A percentile compares a stretch with the other conserved stretches of the same genome.
Evolutionary conservation across 2,329 filamentous ascomycete species (phyloP).

Genomic region (Coniochaeta prunicola): DNA sequence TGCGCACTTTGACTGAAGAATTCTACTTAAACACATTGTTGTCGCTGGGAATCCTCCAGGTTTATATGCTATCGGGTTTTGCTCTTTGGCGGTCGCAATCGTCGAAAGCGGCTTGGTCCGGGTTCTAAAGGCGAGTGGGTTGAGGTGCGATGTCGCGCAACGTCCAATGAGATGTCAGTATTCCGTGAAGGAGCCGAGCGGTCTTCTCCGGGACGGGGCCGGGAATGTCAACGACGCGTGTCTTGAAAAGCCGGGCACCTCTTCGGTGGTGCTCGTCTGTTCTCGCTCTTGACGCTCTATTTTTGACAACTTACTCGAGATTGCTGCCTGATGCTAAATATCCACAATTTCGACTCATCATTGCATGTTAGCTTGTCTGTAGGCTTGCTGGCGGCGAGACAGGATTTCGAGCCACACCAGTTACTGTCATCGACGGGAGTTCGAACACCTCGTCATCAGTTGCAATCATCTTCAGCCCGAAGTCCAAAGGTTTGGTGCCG

Average conservation of each 20-base stretch:
- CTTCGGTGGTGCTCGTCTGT: background rate
- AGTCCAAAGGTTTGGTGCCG: background rate
- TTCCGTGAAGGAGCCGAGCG: background rate
- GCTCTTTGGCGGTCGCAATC: background rate
- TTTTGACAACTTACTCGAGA: background rate
- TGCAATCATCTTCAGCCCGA: background rate
- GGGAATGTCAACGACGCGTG: background rate
- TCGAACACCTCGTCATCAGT: background rate
- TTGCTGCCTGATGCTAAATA: background rate
- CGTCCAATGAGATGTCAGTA: background rate
- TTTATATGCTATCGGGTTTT: background rate
- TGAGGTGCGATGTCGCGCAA: background rate
- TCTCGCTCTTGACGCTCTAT: background rate
- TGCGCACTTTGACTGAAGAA: background rate
- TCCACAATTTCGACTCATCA: background rate
- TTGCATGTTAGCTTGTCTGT: background rate
- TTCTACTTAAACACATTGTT: background rate
- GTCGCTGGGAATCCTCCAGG: background rate
- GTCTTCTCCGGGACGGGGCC: background rate
- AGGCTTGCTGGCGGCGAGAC: background rate
- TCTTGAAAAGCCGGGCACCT: background rate
- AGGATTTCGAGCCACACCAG: background rate
- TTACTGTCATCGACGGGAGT: background rate
- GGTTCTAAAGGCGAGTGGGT: background rate
- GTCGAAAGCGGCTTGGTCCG: background rate